Conservation (phyloP, 2,329 filamentous ascomycete species). For the Sporothrix luriei region DNA sequence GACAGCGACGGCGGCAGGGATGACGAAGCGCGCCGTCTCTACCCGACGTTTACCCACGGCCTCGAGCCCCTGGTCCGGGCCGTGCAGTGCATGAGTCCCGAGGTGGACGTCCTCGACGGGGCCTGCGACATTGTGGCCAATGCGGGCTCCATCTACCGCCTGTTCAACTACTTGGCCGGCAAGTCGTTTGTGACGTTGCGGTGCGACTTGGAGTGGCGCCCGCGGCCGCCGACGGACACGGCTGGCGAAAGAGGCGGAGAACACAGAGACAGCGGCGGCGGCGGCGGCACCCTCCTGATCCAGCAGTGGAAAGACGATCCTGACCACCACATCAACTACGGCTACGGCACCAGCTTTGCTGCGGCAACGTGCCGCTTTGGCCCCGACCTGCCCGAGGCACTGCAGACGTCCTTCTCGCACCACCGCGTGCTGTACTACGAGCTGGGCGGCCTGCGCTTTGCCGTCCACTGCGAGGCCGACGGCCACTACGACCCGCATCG, state of each 20-base stretch:
- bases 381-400: conserved; percentile 17
- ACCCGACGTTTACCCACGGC: conserved; percentile 30
- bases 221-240: background rate
- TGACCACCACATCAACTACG: conserved; percentile 26
- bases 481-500: conserved; percentile 31
- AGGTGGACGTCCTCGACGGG: conserved; percentile 25
- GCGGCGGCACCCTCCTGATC: conserved; percentile 32
- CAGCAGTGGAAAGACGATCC: conserved; percentile 37
- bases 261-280: background rate
- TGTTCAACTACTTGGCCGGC: conserved; percentile 35
- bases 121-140: conserved; percentile 37
- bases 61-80: conserved; percentile 38
- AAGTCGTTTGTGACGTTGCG: conserved; percentile 11
- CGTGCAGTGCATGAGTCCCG: conserved; percentile 32
- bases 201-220: conserved; percentile 35
- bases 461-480: conserved; percentile 37
- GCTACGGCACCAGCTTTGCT: conserved; percentile 37
- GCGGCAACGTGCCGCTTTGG: conserved; percentile 35
- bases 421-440: conserved; percentile 37
- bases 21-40: background rate
- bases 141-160: conserved; percentile 35
- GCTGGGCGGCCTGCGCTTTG: conserved; percentile 34
- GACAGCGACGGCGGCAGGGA: no score
- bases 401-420: conserved; percentile 35
- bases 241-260: no score